Evolutionary conservation across 495 filamentous ascomycete species (phyloP).

Genomic region (Usnea hakonensis): DNA sequence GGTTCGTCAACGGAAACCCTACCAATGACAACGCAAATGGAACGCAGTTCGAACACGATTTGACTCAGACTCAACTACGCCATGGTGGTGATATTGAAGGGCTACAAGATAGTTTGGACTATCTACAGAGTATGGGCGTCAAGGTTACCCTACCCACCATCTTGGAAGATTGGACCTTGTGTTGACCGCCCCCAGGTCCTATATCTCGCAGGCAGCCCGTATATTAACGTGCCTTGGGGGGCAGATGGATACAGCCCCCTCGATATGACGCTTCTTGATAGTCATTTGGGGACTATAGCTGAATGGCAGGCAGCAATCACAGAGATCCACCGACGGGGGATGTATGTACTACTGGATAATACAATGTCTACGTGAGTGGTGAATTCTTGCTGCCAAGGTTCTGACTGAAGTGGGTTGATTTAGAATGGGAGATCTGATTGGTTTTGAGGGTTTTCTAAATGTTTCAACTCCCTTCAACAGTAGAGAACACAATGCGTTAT

Average conservation of each 20-base stretch:
- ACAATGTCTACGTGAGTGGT: slow-evolving; percentile 35
- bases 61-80: slow-evolving; percentile 33
- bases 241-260: slow-evolving; percentile 35
- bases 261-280: slow-evolving; percentile 35
- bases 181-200: too few species aligned
- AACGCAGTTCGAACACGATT: slow-evolving; percentile 32
- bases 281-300: slow-evolving; percentile 32
- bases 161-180: too few species aligned
- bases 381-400: too few species aligned
- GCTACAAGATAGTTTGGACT: slow-evolving; percentile 32
- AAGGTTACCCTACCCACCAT: too few species aligned
- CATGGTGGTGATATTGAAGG: slow-evolving; percentile 35
- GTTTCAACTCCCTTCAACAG: slow-evolving; percentile 34
- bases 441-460: slow-evolving; percentile 40
- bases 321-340: slow-evolving; percentile 33
- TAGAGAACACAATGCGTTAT: slow-evolving; percentile 36
- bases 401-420: too few species aligned
- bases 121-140: slow-evolving; percentile 36
- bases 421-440: slow-evolving; percentile 43
- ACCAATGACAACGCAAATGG: slow-evolving; percentile 35
- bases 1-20: slow-evolving; percentile 37
- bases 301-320: slow-evolving; percentile 30
- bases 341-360: slow-evolving; percentile 38
- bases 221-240: slow-evolving; percentile 37
- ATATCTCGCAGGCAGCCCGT: slow-evolving; percentile 33